Base-by-base conservation (phyloP, 225 moss, liverwort and hornwort species). In the Pseudoscleropodium purum region DNA sequence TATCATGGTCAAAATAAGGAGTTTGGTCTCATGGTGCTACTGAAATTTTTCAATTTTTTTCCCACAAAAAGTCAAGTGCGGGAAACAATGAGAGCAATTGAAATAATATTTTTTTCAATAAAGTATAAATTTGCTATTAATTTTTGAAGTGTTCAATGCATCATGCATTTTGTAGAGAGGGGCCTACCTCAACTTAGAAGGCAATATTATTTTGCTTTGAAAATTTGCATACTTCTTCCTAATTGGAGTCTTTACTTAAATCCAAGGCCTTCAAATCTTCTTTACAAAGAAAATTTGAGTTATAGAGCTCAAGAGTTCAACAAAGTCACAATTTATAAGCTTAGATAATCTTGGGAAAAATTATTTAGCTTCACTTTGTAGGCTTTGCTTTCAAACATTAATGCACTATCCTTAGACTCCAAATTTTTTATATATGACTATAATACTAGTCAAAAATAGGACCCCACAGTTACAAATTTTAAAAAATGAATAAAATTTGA, bases 391-490 rank as follows among this genome's bases (percentile, higher is more conserved):
- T n/a, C 13, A 37, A 1, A 37, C 11, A 37, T 37, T 47, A 47
- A 47, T 47, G 11, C 4, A 21, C 0, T 37, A 1, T 37, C 6
- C 3, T 20, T 3, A 68, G 0, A 21, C 7, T 9, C 12, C 20
- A 20, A 68, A 0, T 2, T 11, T 68, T 36, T 11, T 37, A 4
- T 21, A 68, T 12, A 11, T 68, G 10, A 23, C 3, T 4, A 2
- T 13, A 4, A 4, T n/a, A 68, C 4, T 21, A n/a, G 21, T 68
- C 21, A 70, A 13, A 39, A 39, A 8, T n/a, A n/a, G n/a, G n/a
- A n/a, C n/a, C n/a, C n/a, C n/a, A n/a, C n/a, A n/a, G n/a, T n/a
- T n/a, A n/a, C n/a, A n/a, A n/a, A n/a, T n/a, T n/a, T n/a, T n/a
- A n/a, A n/a, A n/a, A n/a, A n/a, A n/a, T n/a, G n/a, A n/a, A n/a